Evolutionary conservation across 176 grass and related monocot species (phyloP).

Genomic region (Oryza punctata): DNA sequence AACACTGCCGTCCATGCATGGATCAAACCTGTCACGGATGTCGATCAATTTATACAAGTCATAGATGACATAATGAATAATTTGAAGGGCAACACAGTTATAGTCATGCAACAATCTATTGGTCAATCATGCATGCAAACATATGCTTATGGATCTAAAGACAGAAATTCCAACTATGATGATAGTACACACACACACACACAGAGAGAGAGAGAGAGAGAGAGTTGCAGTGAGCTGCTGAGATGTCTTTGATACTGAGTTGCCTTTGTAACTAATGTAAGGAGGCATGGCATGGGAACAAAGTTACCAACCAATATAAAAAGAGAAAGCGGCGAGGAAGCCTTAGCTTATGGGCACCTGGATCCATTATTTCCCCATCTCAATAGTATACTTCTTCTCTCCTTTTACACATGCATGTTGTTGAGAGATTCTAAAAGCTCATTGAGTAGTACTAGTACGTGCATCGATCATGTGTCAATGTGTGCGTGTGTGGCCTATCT

Average conservation of each 20-base stretch:
- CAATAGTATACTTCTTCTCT: conserved; percentile 2
- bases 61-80: conserved; percentile 24
- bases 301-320: conserved; percentile 43
- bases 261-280: conserved; percentile 25
- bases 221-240: conserved; percentile 35
- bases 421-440: conserved; percentile 51
- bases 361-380: conserved; percentile 50
- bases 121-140: no score
- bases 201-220: conserved; percentile 30
- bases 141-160: neutral
- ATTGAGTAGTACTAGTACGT: neutral
- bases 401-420: conserved; percentile 36
- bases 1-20: no score
- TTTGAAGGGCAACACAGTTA: neutral
- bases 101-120: neutral
- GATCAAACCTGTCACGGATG: neutral
- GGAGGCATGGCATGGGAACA: conserved; percentile 31
- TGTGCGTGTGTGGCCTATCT: neutral
- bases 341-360: conserved; percentile 49
- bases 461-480: neutral
- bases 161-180: neutral
- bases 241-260: neutral
- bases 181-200: conserved; percentile 17
- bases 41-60: conserved; percentile 20
- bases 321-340: conserved; percentile 36